Evolutionary conservation across 23 red algal species (phyloP).

Genomic region (Gracilariopsis chorda): DNA sequence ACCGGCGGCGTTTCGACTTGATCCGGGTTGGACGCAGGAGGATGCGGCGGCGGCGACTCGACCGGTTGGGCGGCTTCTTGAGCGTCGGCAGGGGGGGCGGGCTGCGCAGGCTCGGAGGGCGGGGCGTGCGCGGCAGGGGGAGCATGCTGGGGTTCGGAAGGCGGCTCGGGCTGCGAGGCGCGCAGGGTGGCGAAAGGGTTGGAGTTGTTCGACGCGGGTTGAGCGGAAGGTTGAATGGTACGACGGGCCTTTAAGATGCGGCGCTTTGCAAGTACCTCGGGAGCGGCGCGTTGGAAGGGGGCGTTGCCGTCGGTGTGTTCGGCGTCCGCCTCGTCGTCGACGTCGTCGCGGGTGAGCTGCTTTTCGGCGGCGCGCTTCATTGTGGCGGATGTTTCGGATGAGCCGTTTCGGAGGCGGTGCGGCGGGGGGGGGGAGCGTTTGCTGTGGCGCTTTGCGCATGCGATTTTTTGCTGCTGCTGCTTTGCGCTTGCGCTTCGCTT

Average conservation of each 20-base stretch:
- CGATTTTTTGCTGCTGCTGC: background rate
- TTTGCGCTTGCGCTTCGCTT: background rate
- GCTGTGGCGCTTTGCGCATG: too few relatives aligned
- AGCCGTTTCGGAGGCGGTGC: background rate
- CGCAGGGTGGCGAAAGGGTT: conserved; percentile 31
- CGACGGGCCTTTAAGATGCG: conserved; percentile 73
- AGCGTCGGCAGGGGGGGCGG: background rate
- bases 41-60: background rate
- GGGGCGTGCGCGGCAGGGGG: background rate
- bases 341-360: conserved; percentile 71
- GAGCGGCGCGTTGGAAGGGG: conserved; percentile 39
- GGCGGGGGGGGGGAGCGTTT: background rate
- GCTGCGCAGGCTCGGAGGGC: background rate
- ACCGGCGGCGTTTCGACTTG: too few relatives aligned
- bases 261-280: conserved; percentile 65
- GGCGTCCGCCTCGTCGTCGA: conserved; percentile 21
- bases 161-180: background rate
- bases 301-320: background rate
- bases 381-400: background rate
- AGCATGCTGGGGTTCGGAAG: background rate
- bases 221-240: background rate
- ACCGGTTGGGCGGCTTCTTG: background rate
- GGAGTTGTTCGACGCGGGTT: background rate
- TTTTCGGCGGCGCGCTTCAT: conserved; percentile 77
- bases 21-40: background rate